Conservation (phyloP, 495 filamentous ascomycete species). For the Penicillium soppii region DNA sequence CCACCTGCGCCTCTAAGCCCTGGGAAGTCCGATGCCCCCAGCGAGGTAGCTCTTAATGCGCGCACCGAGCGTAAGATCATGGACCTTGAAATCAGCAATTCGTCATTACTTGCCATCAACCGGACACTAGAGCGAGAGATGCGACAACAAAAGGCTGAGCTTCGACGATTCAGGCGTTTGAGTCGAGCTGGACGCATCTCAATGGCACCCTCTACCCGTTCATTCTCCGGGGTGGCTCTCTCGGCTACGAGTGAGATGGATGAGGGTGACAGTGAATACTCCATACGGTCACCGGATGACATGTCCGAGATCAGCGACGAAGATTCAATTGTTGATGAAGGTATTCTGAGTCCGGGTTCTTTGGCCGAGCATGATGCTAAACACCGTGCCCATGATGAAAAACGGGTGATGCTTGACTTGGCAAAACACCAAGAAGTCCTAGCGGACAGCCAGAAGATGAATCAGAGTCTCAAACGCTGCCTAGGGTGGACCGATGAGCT, state of each 20-base stretch:
- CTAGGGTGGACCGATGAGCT: constrained; percentile 83
- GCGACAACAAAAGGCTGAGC: constrained; percentile 83
- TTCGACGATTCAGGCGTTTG: constrained; percentile 79
- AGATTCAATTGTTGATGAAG: constrained; percentile 38
- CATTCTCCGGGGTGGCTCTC: constrained; percentile 39
- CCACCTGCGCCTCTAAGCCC: constrained; percentile 42
- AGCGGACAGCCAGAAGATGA: constrained; percentile 87
- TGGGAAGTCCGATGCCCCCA: constrained; percentile 41
- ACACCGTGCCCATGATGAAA: constrained; percentile 62
- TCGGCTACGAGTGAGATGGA: constrained; percentile 38
- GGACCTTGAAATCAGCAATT: constrained; percentile 97
- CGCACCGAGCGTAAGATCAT: constrained; percentile 91
- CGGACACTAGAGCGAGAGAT: constrained; percentile 87
- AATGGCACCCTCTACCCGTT: constrained; percentile 43
- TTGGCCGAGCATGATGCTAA: constrained; percentile 41
- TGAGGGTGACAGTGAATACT: constrained; percentile 36
- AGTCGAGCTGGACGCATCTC: constrained; percentile 75
- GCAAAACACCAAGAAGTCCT: constrained; percentile 85
- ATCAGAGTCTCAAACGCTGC: constrained; percentile 87
- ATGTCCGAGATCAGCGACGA: constrained; percentile 50
- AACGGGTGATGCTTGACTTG: constrained; percentile 76
- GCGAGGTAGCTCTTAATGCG: constrained; percentile 75
- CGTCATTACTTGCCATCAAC: constrained; percentile 95
- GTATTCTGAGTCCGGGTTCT: constrained; percentile 33
- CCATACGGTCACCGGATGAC: constrained; percentile 35